Percentiles rank a stretch among this genome's conserved stretches.
phyloP scores from a whole-genome alignment of 2,329 filamentous ascomycete species.

The Basipetospora sp. region DNA sequence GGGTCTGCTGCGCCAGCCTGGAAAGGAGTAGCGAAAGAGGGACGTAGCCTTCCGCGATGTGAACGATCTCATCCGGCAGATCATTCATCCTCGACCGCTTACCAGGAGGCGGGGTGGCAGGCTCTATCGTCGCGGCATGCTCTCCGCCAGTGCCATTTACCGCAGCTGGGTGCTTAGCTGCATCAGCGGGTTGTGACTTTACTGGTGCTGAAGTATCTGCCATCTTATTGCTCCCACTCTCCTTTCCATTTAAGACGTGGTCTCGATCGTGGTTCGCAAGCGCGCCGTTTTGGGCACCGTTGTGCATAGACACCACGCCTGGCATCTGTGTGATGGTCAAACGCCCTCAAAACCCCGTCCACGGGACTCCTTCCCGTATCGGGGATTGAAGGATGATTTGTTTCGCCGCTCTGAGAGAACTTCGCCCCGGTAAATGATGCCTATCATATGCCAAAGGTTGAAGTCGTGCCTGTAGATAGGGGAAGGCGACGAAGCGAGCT shows the following conservation, averaged over 20 bases:
- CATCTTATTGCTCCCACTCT: too few species aligned
- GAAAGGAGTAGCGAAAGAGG: constrained; percentile 61
- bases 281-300: constrained; percentile 36
- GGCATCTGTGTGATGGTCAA: constrained; percentile 26
- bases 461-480: too few species aligned
- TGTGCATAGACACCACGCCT: constrained; percentile 40
- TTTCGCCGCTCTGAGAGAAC: too few species aligned
- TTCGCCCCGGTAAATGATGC: too few species aligned
- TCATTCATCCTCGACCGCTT: constrained; percentile 35
- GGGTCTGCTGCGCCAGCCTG: constrained; percentile 69
- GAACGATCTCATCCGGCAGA: constrained; percentile 46
- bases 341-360: background rate
- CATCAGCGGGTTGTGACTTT: constrained; percentile 11
- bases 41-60: constrained; percentile 64
- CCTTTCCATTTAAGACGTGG: constrained; percentile 27
- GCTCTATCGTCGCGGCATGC: constrained; percentile 6
- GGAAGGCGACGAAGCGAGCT: too few species aligned
- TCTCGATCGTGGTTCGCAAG: constrained; percentile 43
- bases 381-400: too few species aligned
- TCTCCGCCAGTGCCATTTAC: constrained; percentile 9
- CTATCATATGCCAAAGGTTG: too few species aligned
- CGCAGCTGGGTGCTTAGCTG: constrained; percentile 7
- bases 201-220: constrained; percentile 19
- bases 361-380: too few species aligned
- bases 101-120: constrained; percentile 10